These are phyloP conservation scores for Medicago arabica DNA, from an alignment of 306 rosid species.

Conservation along the genomic window DNA sequence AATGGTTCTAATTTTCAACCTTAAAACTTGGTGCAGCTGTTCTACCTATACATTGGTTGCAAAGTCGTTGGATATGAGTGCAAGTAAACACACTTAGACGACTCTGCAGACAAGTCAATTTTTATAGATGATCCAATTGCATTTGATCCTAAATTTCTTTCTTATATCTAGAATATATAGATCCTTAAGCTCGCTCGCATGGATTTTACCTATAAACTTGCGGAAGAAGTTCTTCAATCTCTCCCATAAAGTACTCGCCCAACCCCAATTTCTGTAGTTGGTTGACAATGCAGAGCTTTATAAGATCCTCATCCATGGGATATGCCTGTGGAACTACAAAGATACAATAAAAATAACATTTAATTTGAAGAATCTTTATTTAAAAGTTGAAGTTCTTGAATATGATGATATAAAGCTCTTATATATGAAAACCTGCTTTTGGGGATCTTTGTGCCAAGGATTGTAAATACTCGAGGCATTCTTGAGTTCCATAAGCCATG, in stretches of 20 bases:
- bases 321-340: slow-evolving; percentile 50
- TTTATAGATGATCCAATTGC: too few relatives aligned
- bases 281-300: slow-evolving; percentile 49
- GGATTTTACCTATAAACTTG: slow-evolving; percentile 38
- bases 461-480: slow-evolving; percentile 36
- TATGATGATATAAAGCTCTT: background rate
- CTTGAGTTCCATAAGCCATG: slow-evolving; percentile 36
- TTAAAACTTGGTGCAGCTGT: too few relatives aligned
- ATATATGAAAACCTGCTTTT: background rate
- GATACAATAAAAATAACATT: background rate
- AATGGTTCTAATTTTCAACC: too few relatives aligned
- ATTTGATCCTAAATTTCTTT: too few relatives aligned
- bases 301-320: slow-evolving; percentile 56
- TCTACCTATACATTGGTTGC: too few relatives aligned
- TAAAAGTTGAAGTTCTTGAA: too few relatives aligned
- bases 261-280: slow-evolving; percentile 54
- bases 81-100: too few relatives aligned
- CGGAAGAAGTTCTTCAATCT: slow-evolving; percentile 39
- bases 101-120: too few relatives aligned
- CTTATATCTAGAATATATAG: too few relatives aligned
- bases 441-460: slow-evolving; percentile 48
- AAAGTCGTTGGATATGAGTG: too few relatives aligned
- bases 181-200: too few relatives aligned
- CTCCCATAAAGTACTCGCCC: slow-evolving; percentile 43
- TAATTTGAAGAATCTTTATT: too few relatives aligned